Percentiles rank a stretch among this genome's conserved stretches.
Evolutionary conservation across 192 early-diverging fungal genomes (phyloP).

Genomic region (Irineochytrium annulatum): DNA sequence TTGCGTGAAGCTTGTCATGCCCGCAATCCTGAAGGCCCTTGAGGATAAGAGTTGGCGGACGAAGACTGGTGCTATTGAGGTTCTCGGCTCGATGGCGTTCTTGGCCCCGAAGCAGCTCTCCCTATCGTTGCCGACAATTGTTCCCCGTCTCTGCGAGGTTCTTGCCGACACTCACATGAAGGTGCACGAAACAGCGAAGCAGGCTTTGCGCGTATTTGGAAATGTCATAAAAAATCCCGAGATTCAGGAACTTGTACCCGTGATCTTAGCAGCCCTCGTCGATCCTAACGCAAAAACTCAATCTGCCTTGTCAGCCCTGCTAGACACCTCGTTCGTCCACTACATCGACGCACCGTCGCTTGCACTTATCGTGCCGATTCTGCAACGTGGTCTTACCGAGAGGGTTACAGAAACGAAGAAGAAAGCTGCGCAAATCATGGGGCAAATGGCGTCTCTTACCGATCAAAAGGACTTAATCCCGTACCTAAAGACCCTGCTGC

Average conservation of each 20-base stretch:
- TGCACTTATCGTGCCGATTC: conserved; percentile 90
- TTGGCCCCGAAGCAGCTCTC: conserved; percentile 94
- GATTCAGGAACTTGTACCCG: conserved; percentile 87
- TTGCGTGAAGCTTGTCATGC: conserved; percentile 94
- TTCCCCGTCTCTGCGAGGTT: conserved; percentile 88
- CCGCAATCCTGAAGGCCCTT: conserved; percentile 80
- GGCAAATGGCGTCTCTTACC: conserved; percentile 94
- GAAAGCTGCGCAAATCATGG: conserved; percentile 95
- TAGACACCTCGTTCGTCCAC: conserved; percentile 95
- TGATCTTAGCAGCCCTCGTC: conserved; percentile 75
- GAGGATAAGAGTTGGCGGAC: conserved; percentile 91
- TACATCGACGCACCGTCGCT: conserved; percentile 97
- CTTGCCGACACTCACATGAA: conserved; percentile 89
- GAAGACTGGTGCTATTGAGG: conserved; percentile 94
- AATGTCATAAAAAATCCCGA: conserved; percentile 98
- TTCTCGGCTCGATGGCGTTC: conserved; percentile 92
- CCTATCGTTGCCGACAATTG: conserved; percentile 80
- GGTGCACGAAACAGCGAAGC: conserved; percentile 81
- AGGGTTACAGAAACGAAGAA: conserved; percentile 89
- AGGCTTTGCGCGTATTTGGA: conserved; percentile 83
- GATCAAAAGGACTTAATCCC: conserved; percentile 90
- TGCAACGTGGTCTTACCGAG: conserved; percentile 87
- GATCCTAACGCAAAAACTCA: conserved; percentile 87
- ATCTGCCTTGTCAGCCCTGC: conserved; percentile 73
- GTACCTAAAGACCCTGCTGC: conserved; percentile 73